Conservation (phyloP, 768 basidiomycete species). For the Mycena haematopus region DNA sequence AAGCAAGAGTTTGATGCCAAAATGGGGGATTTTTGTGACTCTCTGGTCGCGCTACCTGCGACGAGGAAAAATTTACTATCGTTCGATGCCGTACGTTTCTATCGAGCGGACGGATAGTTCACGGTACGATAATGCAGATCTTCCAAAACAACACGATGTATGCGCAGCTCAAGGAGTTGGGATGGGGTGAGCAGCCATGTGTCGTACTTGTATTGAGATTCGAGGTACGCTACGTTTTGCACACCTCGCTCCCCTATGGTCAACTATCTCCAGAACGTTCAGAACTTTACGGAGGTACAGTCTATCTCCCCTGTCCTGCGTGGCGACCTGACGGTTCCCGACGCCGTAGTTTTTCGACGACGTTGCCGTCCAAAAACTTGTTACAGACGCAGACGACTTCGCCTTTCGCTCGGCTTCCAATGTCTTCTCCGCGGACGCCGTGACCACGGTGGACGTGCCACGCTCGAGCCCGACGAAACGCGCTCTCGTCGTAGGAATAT, state of each 20-base stretch:
- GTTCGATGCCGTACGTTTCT: not conserved
- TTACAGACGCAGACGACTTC: not conserved
- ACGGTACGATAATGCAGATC: too few relatives aligned
- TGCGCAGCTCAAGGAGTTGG: not conserved
- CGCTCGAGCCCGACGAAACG: not conserved
- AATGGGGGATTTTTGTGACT: not conserved
- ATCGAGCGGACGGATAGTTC: too few relatives aligned
- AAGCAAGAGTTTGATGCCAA: not conserved
- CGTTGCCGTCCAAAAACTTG: not conserved
- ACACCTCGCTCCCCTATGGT: not conserved
- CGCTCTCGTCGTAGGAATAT: not conserved
- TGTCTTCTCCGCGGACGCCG: not conserved
- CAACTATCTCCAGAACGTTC: not conserved
- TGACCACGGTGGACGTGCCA: not conserved
- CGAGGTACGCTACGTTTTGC: not conserved
- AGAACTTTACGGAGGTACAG: not conserved
- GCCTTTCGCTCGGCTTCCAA: not conserved
- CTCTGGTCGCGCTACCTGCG: not conserved
- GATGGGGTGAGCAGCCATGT: not conserved
- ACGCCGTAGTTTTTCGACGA: not conserved
- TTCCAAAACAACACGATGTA: not conserved
- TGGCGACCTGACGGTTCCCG: not conserved
- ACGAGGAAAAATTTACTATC: not conserved
- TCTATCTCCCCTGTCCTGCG: not conserved
- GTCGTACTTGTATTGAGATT: not conserved